Percentiles rank a stretch among this genome's conserved stretches.
These are phyloP conservation scores for Celoporthe dispersa DNA, from an alignment of 2,329 filamentous ascomycete species.

Conservation along the genomic window DNA sequence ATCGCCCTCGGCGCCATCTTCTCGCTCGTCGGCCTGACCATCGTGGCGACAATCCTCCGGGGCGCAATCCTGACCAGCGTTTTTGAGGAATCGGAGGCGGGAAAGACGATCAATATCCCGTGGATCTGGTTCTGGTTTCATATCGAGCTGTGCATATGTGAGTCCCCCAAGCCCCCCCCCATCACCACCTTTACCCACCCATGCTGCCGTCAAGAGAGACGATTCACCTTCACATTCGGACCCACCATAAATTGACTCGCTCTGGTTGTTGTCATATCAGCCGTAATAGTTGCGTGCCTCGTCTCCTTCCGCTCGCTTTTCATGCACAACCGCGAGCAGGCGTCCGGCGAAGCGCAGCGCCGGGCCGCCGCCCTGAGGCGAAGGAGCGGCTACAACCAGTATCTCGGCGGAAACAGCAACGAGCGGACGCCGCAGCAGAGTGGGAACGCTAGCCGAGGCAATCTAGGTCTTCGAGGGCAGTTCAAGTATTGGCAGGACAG, in stretches of 20 bases:
- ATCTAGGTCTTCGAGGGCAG: slow-evolving; percentile 17
- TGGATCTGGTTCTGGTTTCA: slow-evolving; percentile 31
- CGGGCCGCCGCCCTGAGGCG: slow-evolving; percentile 16
- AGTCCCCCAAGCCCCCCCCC: neutral
- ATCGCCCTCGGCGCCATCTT: slow-evolving; percentile 26
- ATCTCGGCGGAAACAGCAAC: slow-evolving; percentile 10
- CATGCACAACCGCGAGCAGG: slow-evolving; percentile 22
- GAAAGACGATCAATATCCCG: slow-evolving; percentile 27
- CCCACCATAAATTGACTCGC: neutral
- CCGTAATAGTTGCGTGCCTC: slow-evolving; percentile 28
- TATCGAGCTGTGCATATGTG: slow-evolving; percentile 27
- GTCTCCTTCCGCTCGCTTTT: slow-evolving; percentile 30
- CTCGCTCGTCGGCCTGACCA: slow-evolving; percentile 28
- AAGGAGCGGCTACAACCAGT: slow-evolving; percentile 20
- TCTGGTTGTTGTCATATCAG: neutral
- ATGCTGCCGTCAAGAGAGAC: neutral
- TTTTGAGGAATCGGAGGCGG: slow-evolving; percentile 17
- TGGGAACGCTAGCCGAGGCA: slow-evolving; percentile 12
- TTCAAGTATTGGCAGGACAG: slow-evolving; percentile 26
- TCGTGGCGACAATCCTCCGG: slow-evolving; percentile 26
- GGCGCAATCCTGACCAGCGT: slow-evolving; percentile 27
- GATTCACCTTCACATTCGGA: neutral
- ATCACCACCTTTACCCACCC: neutral
- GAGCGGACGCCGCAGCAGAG: slow-evolving; percentile 14
- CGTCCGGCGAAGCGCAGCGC: slow-evolving; percentile 16